Evolutionary conservation across 768 basidiomycete genomes (phyloP), one percentile per base, ranked within the genome.

Genomic region (Lactifluus piperatus): DNA sequence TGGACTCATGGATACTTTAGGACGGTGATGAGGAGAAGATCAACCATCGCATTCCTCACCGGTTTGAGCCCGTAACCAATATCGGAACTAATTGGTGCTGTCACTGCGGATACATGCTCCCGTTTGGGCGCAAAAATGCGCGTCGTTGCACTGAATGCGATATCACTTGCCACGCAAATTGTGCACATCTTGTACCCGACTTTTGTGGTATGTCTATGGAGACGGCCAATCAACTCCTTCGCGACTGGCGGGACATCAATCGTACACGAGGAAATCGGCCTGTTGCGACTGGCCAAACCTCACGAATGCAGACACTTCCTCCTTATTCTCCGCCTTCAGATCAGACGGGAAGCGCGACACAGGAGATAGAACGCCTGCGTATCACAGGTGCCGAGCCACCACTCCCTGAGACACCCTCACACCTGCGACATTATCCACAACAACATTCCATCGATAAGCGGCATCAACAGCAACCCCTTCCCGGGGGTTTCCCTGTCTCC

Each of bases 131-230:
- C 64, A 98, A 98, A 78, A 95, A 97, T 71, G 88, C 95, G 22
- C 85, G 93, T 56, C 89, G 88, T 72, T 99, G 97, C 71, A 85
- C 91, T 0, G 95, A 98, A 71, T 99, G 97, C 74, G 84, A 88
- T 68, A 85, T 98, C 65, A 97, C 95, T 47, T 97, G 94, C 67
- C 97, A 99, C 73, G 93, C 92, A 20, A 90, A 93, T 64, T 99
- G 97, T 74, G 91, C 94, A 1, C 97, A 99, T 71, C 82, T 98
- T 57, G 97, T 99, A 41, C 97, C 97, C 58, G 95, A 99, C 73
- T 98, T 99, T 73, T 99, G 97, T 68, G 97, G 97, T 44, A 97
- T 99, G 94, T 93, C 94, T 37, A 98, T 98, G 95, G 95, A 97
- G 73, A 95, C 91, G 37, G 95, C 97, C 49, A 97, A 97, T 71